Evolutionary conservation across 2,329 filamentous ascomycete species (phyloP).

Genomic region (Moelleriella libera): DNA sequence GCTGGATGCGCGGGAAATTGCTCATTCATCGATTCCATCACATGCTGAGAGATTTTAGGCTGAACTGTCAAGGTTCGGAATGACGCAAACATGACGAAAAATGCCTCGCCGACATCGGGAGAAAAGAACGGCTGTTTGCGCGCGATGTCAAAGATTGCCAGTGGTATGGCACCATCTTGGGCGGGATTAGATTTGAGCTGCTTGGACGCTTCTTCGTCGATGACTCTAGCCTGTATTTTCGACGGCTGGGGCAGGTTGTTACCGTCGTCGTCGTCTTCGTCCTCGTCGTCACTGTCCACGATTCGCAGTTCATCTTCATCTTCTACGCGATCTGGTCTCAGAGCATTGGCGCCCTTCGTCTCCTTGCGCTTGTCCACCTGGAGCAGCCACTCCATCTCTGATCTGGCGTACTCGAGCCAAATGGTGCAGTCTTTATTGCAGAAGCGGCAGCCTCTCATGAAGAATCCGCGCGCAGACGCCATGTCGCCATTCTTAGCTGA

Average conservation of each 20-base stretch:
- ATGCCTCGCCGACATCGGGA: constrained; percentile 51
- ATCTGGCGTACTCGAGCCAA: constrained; percentile 81
- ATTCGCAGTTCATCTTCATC: constrained; percentile 33
- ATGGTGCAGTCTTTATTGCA: constrained; percentile 60
- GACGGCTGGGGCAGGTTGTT: constrained; percentile 30
- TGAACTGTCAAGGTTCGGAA: constrained; percentile 56
- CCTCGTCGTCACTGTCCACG: constrained; percentile 29
- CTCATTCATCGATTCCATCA: constrained; percentile 50
- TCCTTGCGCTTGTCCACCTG: constrained; percentile 63
- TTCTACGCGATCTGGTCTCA: constrained; percentile 32
- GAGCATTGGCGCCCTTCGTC: constrained; percentile 26
- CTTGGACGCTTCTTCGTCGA: constrained; percentile 28
- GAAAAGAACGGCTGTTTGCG: constrained; percentile 63
- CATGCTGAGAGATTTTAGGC: constrained; percentile 55
- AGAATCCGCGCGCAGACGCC: constrained; percentile 69
- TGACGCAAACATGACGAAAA: constrained; percentile 65
- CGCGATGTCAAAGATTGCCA: constrained; percentile 80
- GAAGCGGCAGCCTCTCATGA: constrained; percentile 80
- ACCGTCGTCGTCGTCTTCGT: constrained; percentile 27
- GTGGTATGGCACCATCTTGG: constrained; percentile 81
- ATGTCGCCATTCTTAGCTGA: constrained; percentile 77
- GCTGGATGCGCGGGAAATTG: constrained; percentile 45
- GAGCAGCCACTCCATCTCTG: constrained; percentile 85
- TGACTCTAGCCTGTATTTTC: constrained; percentile 25
- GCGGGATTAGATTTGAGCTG: constrained; percentile 64